Conservation (phyloP, 208 protist genomes). For the Trypanosoma avium region DNA sequence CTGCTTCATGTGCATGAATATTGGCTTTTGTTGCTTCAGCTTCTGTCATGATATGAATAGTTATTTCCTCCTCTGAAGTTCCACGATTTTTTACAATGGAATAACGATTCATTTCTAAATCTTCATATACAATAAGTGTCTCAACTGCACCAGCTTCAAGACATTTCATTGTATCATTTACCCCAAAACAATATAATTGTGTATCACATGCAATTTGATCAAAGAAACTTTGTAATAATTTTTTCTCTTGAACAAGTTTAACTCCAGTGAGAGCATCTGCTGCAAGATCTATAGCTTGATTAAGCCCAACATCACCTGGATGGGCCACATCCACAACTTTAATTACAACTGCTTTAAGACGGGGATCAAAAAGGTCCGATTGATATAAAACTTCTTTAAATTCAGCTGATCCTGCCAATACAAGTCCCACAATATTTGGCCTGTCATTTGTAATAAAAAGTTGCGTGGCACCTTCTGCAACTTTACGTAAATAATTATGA, state of each 20-base stretch:
- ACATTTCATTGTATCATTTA: conserved; percentile 96
- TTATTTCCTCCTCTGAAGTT: conserved; percentile 63
- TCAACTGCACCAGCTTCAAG: conserved; percentile 98
- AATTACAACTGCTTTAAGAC: conserved; percentile 97
- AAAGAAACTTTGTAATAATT: conserved; percentile 98
- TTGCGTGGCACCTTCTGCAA: conserved; percentile 96
- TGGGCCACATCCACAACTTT: conserved; percentile 99
- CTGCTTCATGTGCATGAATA: conserved; percentile 79
- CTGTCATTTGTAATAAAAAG: conserved; percentile 99
- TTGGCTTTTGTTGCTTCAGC: conserved; percentile 76
- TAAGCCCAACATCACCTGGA: conserved; percentile 99
- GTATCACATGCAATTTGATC: conserved; percentile 98
- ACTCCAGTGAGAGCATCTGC: conserved; percentile 96
- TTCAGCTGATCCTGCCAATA: conserved; percentile 99
- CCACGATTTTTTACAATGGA: conserved; percentile 83
- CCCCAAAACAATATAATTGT: conserved; percentile 99
- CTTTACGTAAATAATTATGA: conserved; percentile 99
- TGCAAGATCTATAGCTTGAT: conserved; percentile 99
- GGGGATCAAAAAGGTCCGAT: conserved; percentile 97
- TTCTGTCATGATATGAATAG: conserved; percentile 69
- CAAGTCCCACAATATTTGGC: conserved; percentile 98
- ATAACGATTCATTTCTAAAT: conserved; percentile 93
- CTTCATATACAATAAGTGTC: conserved; percentile 99
- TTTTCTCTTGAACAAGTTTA: conserved; percentile 99
- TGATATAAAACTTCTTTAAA: conserved; percentile 99